Evolutionary conservation across 2,329 filamentous ascomycete species (phyloP).

Genomic region (Fusarium denticulatum): DNA sequence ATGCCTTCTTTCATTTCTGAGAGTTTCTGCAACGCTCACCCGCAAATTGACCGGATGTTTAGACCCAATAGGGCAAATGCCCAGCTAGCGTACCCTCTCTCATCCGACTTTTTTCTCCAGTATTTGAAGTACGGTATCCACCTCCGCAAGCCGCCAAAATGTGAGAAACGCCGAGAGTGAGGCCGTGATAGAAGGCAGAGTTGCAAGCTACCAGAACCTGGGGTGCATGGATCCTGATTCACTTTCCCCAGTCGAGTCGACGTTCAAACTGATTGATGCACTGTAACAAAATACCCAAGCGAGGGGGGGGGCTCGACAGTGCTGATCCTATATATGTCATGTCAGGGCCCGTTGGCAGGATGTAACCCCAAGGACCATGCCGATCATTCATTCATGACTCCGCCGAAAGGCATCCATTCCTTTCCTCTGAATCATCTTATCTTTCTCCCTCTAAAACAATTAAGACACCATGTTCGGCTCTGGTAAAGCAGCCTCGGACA

Average conservation of each 20-base stretch:
- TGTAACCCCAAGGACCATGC: conserved; percentile 11
- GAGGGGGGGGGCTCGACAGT: neutral
- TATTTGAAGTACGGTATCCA: conserved; percentile 8
- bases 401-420: conserved; percentile 35
- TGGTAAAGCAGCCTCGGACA: conserved; percentile 24
- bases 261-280: neutral
- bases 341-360: conserved; percentile 1
- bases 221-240: conserved; percentile 30
- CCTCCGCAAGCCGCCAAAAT: conserved; percentile 17
- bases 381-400: conserved; percentile 18
- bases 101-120: conserved; percentile 15
- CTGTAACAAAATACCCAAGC: conserved; percentile 4
- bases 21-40: conserved; percentile 1
- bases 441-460: neutral
- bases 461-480: conserved; percentile 26
- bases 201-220: conserved; percentile 26
- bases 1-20: neutral
- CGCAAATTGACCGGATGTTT: neutral
- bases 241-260: conserved; percentile 12
- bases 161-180: conserved; percentile 30
- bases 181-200: conserved; percentile 20
- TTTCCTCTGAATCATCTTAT: neutral
- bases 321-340: conserved; percentile 27
- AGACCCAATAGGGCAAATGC: conserved; percentile 12
- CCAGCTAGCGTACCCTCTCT: conserved; percentile 18